These are phyloP conservation scores for Neurospora discreta DNA, from an alignment of 495 filamentous ascomycete species.

Conservation along the genomic window DNA sequence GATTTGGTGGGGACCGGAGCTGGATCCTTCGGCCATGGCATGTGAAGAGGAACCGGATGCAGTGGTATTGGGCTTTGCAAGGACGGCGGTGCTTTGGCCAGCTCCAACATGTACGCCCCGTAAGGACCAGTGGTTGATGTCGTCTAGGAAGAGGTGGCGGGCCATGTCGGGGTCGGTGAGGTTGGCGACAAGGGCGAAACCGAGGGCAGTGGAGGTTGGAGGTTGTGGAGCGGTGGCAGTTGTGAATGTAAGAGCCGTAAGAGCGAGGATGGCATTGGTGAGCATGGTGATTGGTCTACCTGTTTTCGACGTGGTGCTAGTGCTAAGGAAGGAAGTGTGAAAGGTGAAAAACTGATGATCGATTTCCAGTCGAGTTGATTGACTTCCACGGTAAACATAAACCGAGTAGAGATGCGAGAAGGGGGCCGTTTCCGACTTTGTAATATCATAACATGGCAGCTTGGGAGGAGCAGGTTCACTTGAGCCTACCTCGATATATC, in stretches of 20 bases:
- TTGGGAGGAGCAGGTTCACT: background rate
- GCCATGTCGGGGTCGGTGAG: background rate
- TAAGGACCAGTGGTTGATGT: background rate
- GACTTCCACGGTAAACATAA: background rate
- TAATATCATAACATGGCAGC: background rate
- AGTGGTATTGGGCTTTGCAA: background rate
- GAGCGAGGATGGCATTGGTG: background rate
- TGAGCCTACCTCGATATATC: background rate
- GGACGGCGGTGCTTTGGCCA: background rate
- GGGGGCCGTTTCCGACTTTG: background rate
- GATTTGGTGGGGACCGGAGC: background rate
- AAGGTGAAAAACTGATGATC: background rate
- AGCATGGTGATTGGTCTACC: background rate
- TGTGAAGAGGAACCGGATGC: background rate
- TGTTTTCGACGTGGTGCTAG: background rate
- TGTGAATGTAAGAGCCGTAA: background rate
- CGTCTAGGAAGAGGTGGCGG: background rate
- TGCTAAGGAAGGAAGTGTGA: background rate
- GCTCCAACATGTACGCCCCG: background rate
- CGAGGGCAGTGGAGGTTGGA: background rate
- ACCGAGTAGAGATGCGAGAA: too few species aligned
- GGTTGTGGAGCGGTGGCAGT: background rate
- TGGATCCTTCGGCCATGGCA: background rate
- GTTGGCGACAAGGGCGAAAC: conserved; percentile 2
- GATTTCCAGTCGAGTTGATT: background rate